Conservation (phyloP, 306 rosid species). For the Fragaria nilgerrensis region DNA sequence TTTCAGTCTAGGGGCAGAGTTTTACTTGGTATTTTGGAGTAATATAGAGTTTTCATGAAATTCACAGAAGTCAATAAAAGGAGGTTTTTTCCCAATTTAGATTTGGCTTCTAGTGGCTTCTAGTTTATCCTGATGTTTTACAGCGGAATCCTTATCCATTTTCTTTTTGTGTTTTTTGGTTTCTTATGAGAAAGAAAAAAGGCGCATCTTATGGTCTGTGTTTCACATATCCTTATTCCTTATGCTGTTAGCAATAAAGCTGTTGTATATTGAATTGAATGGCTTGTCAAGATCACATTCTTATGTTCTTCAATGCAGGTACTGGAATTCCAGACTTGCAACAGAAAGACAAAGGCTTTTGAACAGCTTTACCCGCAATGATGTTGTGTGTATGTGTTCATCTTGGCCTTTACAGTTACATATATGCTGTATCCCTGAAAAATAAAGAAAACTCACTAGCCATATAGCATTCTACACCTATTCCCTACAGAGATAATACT, state of each 20-base stretch:
- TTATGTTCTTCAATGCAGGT: slow-evolving; percentile 49
- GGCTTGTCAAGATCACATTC: slow-evolving; percentile 5
- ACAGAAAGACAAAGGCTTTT: slow-evolving; percentile 88
- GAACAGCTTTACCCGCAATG: slow-evolving; percentile 57
- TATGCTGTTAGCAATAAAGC: neutral
- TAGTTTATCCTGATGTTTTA: neutral
- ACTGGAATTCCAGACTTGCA: slow-evolving; percentile 93
- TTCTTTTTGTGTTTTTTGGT: neutral
- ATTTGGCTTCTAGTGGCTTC: neutral
- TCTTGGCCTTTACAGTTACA: slow-evolving; percentile 7
- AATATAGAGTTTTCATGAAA: neutral
- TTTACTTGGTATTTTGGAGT: neutral
- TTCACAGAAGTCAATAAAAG: neutral
- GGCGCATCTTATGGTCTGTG: neutral
- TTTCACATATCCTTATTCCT: neutral
- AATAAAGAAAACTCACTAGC: neutral
- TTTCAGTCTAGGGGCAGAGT: neutral
- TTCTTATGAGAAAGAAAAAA: neutral
- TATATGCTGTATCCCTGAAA: neutral
- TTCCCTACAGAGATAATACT: neutral
- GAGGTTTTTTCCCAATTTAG: neutral
- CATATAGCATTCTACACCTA: neutral
- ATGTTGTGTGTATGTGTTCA: slow-evolving; percentile 75
- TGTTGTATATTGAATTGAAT: neutral
- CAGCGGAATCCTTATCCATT: neutral